These are phyloP conservation scores for Neodidymelliopsis sp. DNA, from an alignment of 2,329 filamentous ascomycete genomes.

Conservation along the genomic window DNA sequence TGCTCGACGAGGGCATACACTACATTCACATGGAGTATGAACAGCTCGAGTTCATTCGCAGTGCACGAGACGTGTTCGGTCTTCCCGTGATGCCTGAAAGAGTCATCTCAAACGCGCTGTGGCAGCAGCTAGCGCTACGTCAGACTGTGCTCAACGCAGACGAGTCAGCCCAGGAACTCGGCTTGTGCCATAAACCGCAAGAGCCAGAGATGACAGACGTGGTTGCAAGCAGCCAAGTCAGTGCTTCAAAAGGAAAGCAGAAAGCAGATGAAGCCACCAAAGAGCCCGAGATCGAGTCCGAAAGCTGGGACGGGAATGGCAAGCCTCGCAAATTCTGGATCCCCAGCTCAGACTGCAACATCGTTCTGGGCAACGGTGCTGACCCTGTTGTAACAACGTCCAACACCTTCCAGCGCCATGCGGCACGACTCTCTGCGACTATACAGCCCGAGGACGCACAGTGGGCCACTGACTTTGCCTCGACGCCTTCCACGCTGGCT, in stretches of 20 bases:
- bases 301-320: slow-evolving; percentile 62
- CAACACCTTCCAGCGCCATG: slow-evolving; percentile 54
- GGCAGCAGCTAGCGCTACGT: slow-evolving; percentile 65
- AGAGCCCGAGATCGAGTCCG: slow-evolving; percentile 53
- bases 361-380: slow-evolving; percentile 62
- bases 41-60: slow-evolving; percentile 63
- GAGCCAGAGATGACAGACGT: slow-evolving; percentile 36
- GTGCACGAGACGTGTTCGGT: slow-evolving; percentile 60
- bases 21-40: slow-evolving; percentile 67
- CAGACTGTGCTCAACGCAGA: slow-evolving; percentile 63
- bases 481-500: slow-evolving; percentile 52
- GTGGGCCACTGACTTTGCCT: slow-evolving; percentile 63
- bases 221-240: slow-evolving; percentile 32
- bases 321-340: slow-evolving; percentile 66
- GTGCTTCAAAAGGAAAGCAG: slow-evolving; percentile 55
- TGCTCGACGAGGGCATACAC: slow-evolving; percentile 66
- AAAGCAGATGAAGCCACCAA: slow-evolving; percentile 32
- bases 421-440: slow-evolving; percentile 58
- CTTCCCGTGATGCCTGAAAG: slow-evolving; percentile 63
- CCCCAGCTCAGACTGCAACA: slow-evolving; percentile 62
- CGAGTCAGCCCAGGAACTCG: slow-evolving; percentile 61
- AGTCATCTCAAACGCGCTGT: slow-evolving; percentile 63
- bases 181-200: slow-evolving; percentile 55
- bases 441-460: slow-evolving; percentile 63
- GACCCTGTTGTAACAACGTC: slow-evolving; percentile 61